Base-by-base conservation (phyloP, 306 rosid genomes). In the Prosopis cineraria region DNA sequence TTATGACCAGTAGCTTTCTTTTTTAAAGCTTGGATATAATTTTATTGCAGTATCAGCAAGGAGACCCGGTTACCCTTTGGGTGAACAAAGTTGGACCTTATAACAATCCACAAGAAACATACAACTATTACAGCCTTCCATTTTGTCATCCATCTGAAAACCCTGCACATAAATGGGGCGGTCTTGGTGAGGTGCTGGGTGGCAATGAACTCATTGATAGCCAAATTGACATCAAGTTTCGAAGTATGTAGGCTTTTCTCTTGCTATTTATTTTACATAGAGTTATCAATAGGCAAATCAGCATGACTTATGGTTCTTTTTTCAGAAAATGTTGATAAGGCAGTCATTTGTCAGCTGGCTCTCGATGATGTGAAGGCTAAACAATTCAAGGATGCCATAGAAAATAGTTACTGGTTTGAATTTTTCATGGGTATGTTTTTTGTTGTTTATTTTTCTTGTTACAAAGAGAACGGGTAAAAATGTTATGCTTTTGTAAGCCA, bases 81-180 rank as follows among this genome's bases (percentile, higher is more conserved):
- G 98, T 92, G 69, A 94, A 94, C 85, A 94, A 94, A 90, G 98
- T 94, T 45, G 98, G 97, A 36, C 98, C 98, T 2, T 92, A 94
- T 76, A 94, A 94, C 79, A 94, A 94, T 83, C 98, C 98, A 19
- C 98, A 94, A 84, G 97, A 94, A 90, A 94, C 98, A 1, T 94
- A 94, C 87, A 94, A 94, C 69, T 94, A 94, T 81, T 90, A 89
- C 87, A 90, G 91, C 83, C 97, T 94, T 71, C 98, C 98, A 6
- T 94, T 92, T 83, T 94, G 98, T 79, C 91, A 69, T 77, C 84
- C 83, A 34, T 63, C 92, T 77, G 92, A 82, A 59, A 69, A 81
- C 72, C 47, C 94, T 81, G 88, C 81, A 39, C 98, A 94, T 88
- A 94, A 94, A 84, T 94, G 98, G 98, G 98, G 98, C 80, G 98